These are phyloP conservation scores for Ophiostoma sp. DNA, from an alignment of 2,329 filamentous ascomycete species.

Conservation along the genomic window DNA sequence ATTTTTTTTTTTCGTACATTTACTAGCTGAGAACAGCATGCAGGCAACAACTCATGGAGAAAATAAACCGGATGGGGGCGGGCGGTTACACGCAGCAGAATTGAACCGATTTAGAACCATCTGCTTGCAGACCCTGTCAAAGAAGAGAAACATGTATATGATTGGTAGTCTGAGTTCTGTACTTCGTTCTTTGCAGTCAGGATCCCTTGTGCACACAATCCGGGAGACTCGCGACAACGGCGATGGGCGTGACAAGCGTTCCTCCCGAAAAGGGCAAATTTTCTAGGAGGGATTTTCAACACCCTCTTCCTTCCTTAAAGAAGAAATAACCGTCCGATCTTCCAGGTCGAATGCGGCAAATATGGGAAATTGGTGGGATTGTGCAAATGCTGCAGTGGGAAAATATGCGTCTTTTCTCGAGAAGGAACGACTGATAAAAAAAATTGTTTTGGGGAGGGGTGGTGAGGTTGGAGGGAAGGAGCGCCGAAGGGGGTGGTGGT, in stretches of 20 bases:
- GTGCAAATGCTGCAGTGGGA: neutral
- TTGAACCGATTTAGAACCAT: neutral
- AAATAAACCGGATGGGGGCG: conserved; percentile 10
- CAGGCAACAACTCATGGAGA: neutral
- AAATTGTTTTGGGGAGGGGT: neutral
- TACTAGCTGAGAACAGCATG: neutral
- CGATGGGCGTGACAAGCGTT: neutral
- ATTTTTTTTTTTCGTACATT: neutral
- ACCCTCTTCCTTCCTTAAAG: neutral
- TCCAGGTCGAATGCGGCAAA: neutral
- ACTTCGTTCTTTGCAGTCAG: neutral
- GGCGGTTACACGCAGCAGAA: neutral
- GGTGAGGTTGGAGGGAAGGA: conserved; percentile 8
- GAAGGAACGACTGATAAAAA: neutral
- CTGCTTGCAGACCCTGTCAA: neutral
- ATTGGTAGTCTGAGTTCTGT: neutral
- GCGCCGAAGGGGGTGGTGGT: conserved; percentile 4
- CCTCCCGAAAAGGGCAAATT: neutral
- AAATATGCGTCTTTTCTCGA: neutral
- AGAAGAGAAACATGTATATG: neutral
- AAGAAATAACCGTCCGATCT: neutral
- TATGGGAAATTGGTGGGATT: neutral
- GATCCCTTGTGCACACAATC: neutral
- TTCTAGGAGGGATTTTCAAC: neutral
- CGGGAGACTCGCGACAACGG: neutral